These are phyloP conservation scores for Hemileia vastatrix DNA, from an alignment of 1,284 basidiomycete genomes.

Conservation along the genomic window DNA sequence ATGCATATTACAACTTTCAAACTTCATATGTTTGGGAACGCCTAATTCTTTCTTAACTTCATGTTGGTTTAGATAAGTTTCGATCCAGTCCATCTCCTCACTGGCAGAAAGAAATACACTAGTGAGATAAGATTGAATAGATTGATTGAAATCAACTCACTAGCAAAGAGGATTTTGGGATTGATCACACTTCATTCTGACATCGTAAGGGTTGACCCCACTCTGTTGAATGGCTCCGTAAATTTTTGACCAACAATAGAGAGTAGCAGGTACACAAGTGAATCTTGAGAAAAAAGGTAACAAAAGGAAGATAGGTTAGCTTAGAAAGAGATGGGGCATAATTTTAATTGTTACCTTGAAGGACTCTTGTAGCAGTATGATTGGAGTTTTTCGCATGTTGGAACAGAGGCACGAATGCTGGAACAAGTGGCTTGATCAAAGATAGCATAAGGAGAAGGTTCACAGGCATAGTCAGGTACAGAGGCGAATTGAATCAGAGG, in stretches of 20 bases:
- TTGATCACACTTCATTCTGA: conserved; percentile 63
- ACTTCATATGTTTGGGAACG: conserved; percentile 54
- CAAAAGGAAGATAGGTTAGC: too few species aligned
- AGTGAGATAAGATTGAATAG: not conserved
- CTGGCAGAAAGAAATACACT: not conserved
- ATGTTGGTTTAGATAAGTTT: conserved; percentile 63
- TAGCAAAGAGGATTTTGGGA: conserved; percentile 52
- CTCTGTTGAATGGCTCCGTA: conserved; percentile 50
- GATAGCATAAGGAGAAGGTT: conserved; percentile 57
- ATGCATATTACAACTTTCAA: conserved; percentile 54
- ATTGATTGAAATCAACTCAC: conserved; percentile 19
- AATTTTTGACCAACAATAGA: conserved; percentile 49
- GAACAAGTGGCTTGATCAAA: conserved; percentile 51
- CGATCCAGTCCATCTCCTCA: conserved; percentile 64
- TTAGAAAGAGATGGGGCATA: too few species aligned
- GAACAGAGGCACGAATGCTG: conserved; percentile 39
- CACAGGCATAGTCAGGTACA: conserved; percentile 70
- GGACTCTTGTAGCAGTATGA: conserved; percentile 45
- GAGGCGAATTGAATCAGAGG: conserved; percentile 52
- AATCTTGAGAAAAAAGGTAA: too few species aligned
- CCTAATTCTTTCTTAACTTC: conserved; percentile 65
- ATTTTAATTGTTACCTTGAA: too few species aligned
- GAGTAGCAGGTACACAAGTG: conserved; percentile 52
- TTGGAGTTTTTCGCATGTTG: conserved; percentile 44
- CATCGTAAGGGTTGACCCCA: conserved; percentile 60